phyloP scores from a whole-genome alignment of 2,329 filamentous ascomycete genomes.

The Arthrinium phaeospermum region DNA sequence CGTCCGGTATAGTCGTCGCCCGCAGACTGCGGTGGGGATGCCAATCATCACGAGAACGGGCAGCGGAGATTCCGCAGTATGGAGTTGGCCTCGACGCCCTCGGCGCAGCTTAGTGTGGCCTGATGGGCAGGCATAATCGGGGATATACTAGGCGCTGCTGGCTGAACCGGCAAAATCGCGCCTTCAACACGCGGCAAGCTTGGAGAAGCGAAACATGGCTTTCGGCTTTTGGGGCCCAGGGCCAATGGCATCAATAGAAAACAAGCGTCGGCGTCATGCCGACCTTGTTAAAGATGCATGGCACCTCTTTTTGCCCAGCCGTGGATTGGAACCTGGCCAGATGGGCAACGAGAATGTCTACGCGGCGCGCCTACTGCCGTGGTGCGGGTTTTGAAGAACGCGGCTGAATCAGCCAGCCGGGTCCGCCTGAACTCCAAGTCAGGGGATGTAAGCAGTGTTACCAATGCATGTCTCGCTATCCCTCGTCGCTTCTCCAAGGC shows the following conservation, averaged over 20 bases:
- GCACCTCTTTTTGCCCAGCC: not conserved
- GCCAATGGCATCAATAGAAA: not conserved
- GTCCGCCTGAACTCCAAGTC: not conserved
- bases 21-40: not conserved
- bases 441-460: conserved; percentile 13
- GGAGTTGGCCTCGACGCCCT: not conserved
- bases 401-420: conserved; percentile 9
- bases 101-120: not conserved
- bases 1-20: not conserved
- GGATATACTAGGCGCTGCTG: not conserved
- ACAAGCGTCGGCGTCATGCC: not conserved
- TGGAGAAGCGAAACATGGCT: conserved; percentile 2
- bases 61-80: not conserved
- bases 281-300: not conserved
- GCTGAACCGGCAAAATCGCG: not conserved
- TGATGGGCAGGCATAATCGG: not conserved
- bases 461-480: conserved; percentile 10
- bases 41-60: not conserved
- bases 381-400: not conserved
- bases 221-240: not conserved
- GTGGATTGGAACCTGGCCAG: not conserved
- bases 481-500: not conserved
- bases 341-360: not conserved
- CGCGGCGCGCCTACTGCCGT: conserved; percentile 12
- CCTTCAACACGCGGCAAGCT: conserved; percentile 7